Conservation (phyloP, 176 grass and related monocot species). For the Ensete ventricosum region DNA sequence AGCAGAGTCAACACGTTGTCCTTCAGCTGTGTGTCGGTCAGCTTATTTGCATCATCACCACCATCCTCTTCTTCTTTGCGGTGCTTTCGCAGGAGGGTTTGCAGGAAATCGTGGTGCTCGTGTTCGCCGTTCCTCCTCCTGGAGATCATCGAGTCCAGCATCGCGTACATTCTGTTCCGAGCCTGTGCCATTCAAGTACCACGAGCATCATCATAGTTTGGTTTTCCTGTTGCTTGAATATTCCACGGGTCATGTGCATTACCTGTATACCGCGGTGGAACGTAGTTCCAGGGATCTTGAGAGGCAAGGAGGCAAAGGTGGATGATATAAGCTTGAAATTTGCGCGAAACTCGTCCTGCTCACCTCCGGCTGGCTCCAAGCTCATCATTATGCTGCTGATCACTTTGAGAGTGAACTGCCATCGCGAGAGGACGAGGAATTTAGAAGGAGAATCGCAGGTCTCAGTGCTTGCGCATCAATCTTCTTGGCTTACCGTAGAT, state of each 20-base stretch:
- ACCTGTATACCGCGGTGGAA: constrained; percentile 50
- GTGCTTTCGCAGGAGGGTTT: constrained; percentile 47
- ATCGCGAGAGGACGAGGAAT: neutral
- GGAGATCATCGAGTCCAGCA: constrained; percentile 52
- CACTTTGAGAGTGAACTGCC: constrained; percentile 66
- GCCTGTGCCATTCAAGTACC: constrained; percentile 14
- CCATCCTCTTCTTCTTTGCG: constrained; percentile 12
- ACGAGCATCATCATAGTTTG: neutral
- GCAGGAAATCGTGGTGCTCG: constrained; percentile 40
- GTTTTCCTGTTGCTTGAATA: neutral
- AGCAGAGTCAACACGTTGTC: constrained; percentile 70
- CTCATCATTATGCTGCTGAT: constrained; percentile 66
- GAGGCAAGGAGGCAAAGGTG: constrained; percentile 50
- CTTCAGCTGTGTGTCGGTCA: constrained; percentile 57
- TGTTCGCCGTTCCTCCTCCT: constrained; percentile 31
- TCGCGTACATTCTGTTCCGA: constrained; percentile 52
- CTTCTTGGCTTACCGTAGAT: constrained; percentile 19
- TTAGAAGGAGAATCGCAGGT: neutral
- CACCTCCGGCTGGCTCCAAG: constrained; percentile 42
- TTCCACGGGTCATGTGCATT: neutral
- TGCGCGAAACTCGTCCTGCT: constrained; percentile 50
- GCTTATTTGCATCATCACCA: constrained; percentile 29
- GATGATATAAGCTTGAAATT: constrained; percentile 71
- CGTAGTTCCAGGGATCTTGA: constrained; percentile 46
- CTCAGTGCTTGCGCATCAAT: neutral